These are phyloP conservation scores for Cinchona pubescens DNA, from an alignment of 257 asterid species.

Conservation along the genomic window DNA sequence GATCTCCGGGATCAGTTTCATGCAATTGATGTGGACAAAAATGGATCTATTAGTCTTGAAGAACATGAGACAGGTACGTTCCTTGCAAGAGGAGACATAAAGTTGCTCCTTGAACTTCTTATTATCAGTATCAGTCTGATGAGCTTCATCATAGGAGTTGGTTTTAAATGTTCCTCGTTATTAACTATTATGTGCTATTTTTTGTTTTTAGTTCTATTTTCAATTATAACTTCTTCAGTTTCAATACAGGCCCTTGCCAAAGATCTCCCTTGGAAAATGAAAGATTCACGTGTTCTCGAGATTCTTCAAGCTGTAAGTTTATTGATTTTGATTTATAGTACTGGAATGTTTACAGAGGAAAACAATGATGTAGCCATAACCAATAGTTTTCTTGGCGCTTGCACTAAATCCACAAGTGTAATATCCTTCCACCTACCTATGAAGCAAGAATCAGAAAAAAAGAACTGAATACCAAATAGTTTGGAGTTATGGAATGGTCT, in stretches of 20 bases:
- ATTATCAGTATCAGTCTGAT: neutral
- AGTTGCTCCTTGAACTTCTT: neutral
- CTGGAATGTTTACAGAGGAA: neutral
- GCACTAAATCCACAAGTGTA: neutral
- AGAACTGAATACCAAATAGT: neutral
- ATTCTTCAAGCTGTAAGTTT: slow-evolving; percentile 91
- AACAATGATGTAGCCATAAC: too few relatives aligned
- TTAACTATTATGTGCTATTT: neutral
- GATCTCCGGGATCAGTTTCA: slow-evolving; percentile 90
- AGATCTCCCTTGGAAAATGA: slow-evolving; percentile 98
- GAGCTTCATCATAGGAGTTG: neutral
- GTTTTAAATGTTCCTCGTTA: neutral
- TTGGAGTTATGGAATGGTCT: neutral
- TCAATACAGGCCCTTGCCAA: slow-evolving; percentile 78
- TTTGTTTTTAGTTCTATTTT: neutral
- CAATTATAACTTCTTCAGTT: slow-evolving; percentile 9
- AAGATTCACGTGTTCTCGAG: slow-evolving; percentile 88
- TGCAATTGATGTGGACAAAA: slow-evolving; percentile 95
- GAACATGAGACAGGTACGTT: slow-evolving; percentile 92
- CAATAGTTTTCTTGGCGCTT: neutral
- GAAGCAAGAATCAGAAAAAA: neutral
- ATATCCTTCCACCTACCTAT: neutral
- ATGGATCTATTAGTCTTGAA: slow-evolving; percentile 90
- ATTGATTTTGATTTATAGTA: neutral
- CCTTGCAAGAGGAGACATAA: neutral